A percentile compares a stretch with the other conserved stretches of the same genome.
Conservation (phyloP, 306 rosid species). For the Urtica urens region DNA sequence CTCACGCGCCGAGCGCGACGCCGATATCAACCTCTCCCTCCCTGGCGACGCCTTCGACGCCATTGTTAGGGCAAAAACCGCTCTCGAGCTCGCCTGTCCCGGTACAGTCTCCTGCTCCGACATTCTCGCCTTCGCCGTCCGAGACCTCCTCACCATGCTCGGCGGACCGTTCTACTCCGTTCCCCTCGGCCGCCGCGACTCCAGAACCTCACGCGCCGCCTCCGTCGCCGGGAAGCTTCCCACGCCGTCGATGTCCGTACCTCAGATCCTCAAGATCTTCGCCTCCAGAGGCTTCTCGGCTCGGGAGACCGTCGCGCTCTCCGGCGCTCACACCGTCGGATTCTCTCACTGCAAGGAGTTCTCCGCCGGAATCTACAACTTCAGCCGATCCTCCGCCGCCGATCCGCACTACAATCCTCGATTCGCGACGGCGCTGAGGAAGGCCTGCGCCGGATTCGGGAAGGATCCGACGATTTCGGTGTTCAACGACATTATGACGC, state of each 20-base stretch:
- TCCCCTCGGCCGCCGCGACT: slow-evolving; percentile 27
- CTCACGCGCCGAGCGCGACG: slow-evolving; percentile 40
- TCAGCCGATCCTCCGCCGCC: slow-evolving; percentile 15
- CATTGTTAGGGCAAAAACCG: slow-evolving; percentile 34
- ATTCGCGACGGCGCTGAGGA: slow-evolving; percentile 37
- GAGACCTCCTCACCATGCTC: slow-evolving; percentile 37
- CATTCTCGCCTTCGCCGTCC: slow-evolving; percentile 36
- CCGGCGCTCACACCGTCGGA: slow-evolving; percentile 85
- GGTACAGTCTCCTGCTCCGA: slow-evolving; percentile 37
- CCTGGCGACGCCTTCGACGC: slow-evolving; percentile 42
- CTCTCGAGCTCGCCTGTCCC: slow-evolving; percentile 42
- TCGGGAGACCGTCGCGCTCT: slow-evolving; percentile 64
- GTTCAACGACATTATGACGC: slow-evolving; percentile 73
- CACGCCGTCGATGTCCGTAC: slow-evolving; percentile 40
- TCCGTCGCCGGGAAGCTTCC: slow-evolving; percentile 39
- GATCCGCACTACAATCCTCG: slow-evolving; percentile 51
- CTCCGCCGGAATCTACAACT: slow-evolving; percentile 29
- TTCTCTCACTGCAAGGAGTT: slow-evolving; percentile 65
- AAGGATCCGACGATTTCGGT: slow-evolving; percentile 67
- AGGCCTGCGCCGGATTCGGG: slow-evolving; percentile 42
- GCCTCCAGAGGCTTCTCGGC: slow-evolving; percentile 44
- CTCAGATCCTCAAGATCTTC: slow-evolving; percentile 36
- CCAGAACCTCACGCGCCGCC: slow-evolving; percentile 29
- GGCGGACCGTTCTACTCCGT: slow-evolving; percentile 35
- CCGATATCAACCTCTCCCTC: slow-evolving; percentile 42